These are phyloP conservation scores for Wickerhamomyces sp. DNA, from an alignment of 1,139 yeast species.

Conservation along the genomic window DNA sequence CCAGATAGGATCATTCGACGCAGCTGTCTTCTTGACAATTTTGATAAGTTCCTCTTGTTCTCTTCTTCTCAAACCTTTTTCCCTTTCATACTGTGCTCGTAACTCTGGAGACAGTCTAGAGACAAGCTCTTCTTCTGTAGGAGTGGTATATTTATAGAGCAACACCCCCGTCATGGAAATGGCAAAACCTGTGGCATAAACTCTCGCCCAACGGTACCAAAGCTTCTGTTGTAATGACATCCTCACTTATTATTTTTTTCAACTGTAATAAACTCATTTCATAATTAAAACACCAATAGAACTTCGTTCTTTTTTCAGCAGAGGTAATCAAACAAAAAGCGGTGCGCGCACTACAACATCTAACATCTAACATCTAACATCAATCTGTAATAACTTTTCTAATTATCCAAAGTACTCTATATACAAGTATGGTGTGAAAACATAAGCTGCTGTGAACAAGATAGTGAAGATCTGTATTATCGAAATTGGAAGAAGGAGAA, in stretches of 20 bases:
- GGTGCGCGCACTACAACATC: not conserved
- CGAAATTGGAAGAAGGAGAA: slow-evolving; percentile 68
- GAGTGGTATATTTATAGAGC: slow-evolving; percentile 67
- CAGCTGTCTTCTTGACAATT: slow-evolving; percentile 56
- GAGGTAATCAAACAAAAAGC: too few species aligned
- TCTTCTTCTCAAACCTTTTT: slow-evolving; percentile 54
- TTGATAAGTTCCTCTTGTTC: slow-evolving; percentile 67
- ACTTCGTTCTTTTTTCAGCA: too few species aligned
- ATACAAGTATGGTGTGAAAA: slow-evolving; percentile 71
- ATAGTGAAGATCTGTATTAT: slow-evolving; percentile 65
- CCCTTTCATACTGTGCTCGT: slow-evolving; percentile 68
- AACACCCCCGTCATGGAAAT: slow-evolving; percentile 67
- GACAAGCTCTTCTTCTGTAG: slow-evolving; percentile 77
- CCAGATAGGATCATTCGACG: slow-evolving; percentile 76
- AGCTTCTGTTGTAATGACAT: slow-evolving; percentile 32
- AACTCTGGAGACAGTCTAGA: slow-evolving; percentile 78
- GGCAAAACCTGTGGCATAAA: slow-evolving; percentile 53
- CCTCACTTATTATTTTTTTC: slow-evolving; percentile 3
- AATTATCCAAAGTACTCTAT: slow-evolving; percentile 30
- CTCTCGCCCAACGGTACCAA: slow-evolving; percentile 57
- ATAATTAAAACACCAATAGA: too few species aligned
- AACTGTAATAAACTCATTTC: slow-evolving; percentile 4
- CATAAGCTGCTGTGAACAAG: slow-evolving; percentile 67
- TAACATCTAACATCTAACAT: too few species aligned
- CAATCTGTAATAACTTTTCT: too few species aligned